Conservation (phyloP, 73 alveolate species). For the Tetrahymena malaccensis region DNA sequence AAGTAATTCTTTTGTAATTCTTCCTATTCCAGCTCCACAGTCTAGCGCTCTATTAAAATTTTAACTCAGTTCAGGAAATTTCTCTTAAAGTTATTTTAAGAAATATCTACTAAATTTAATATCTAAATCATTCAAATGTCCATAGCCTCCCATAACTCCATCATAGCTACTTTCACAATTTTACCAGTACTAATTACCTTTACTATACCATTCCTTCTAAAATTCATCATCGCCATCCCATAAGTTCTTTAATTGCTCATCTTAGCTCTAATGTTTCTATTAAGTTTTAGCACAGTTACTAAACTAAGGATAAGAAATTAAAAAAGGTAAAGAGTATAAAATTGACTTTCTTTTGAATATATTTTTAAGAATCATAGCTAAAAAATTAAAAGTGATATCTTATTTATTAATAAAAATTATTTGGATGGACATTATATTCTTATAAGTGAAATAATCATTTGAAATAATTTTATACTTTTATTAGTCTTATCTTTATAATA, state of each 20-base stretch:
- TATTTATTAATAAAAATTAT: neutral
- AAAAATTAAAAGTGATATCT: neutral
- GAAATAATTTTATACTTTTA: too few species aligned
- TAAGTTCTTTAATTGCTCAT: neutral
- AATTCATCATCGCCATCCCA: neutral
- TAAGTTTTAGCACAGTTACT: neutral
- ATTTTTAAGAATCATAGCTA: neutral
- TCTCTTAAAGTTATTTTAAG: neutral
- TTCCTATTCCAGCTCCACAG: conserved; percentile 79
- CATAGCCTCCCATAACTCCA: neutral
- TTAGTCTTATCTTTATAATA: too few species aligned
- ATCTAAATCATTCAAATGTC: neutral
- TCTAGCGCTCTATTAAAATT: conserved; percentile 45
- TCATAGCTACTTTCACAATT: neutral
- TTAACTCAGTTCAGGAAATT: neutral
- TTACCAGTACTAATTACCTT: neutral
- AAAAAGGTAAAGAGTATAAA: neutral
- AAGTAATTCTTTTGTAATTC: conserved; percentile 55
- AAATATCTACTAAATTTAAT: neutral
- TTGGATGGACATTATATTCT: neutral
- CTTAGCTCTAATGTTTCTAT: neutral
- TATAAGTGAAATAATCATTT: neutral
- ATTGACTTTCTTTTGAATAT: neutral
- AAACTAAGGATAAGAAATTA: neutral
- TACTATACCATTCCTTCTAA: neutral